phyloP scores from a whole-genome alignment of 2,329 filamentous ascomycete genomes.

The Colletotrichum sp. region DNA sequence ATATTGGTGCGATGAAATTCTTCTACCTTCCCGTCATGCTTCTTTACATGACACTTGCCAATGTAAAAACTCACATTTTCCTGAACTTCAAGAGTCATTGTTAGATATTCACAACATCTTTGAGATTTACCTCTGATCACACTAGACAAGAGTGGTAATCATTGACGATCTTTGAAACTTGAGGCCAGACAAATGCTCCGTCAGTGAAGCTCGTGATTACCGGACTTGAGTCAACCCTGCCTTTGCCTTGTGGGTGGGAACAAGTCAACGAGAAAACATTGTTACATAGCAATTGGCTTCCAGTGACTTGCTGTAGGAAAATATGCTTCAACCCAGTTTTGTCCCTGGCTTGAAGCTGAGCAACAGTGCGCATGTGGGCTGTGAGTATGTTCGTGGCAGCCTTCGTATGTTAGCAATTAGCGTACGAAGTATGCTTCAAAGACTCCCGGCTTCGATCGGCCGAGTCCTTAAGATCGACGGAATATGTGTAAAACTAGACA shows the following conservation, averaged over 20 bases:
- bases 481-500: not conserved
- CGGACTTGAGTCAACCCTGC: not conserved
- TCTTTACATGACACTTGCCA: not conserved
- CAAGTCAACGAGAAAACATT: not conserved
- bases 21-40: not conserved
- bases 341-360: not conserved
- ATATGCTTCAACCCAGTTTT: not conserved
- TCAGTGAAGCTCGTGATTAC: not conserved
- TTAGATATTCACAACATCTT: not conserved
- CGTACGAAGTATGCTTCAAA: not conserved
- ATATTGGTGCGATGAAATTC: not conserved
- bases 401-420: not conserved
- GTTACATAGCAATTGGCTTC: not conserved
- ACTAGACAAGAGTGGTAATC: not conserved
- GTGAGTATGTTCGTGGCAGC: not conserved
- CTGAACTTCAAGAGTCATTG: not conserved
- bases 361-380: not conserved
- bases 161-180: not conserved
- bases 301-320: not conserved
- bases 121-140: not conserved
- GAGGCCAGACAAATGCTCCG: not conserved
- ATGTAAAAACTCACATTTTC: not conserved
- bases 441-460: not conserved
- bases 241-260: not conserved
- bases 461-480: not conserved